phyloP scores from a whole-genome alignment of 495 filamentous ascomycete species.

The Poronia punctata region DNA sequence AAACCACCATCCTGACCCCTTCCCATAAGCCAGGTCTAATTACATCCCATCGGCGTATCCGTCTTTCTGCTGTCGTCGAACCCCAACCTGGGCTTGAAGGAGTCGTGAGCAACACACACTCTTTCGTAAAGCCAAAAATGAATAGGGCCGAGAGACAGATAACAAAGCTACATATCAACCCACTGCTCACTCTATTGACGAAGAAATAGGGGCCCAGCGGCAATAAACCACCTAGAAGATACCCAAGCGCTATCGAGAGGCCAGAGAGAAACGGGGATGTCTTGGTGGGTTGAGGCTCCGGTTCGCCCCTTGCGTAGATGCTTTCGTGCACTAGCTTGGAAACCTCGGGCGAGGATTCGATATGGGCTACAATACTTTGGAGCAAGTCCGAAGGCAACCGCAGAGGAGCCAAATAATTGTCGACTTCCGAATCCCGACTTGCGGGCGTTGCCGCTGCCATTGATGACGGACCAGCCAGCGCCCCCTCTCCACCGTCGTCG shows the following conservation, averaged over 20 bases:
- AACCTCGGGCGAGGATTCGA: slow-evolving; percentile 60
- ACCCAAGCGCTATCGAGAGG: slow-evolving; percentile 57
- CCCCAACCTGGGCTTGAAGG: slow-evolving; percentile 23
- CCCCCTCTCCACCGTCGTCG: neutral
- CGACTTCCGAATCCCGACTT: slow-evolving; percentile 9
- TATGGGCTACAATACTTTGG: slow-evolving; percentile 55
- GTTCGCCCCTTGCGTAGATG: slow-evolving; percentile 2
- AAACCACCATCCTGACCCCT: slow-evolving; percentile 58
- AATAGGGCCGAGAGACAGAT: slow-evolving; percentile 66
- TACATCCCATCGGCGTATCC: slow-evolving; percentile 18
- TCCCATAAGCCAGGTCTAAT: slow-evolving; percentile 23
- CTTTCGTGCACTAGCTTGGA: slow-evolving; percentile 9
- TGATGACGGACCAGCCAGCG: neutral
- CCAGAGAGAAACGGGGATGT: slow-evolving; percentile 31
- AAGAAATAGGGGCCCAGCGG: slow-evolving; percentile 75
- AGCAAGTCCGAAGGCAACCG: slow-evolving; percentile 62
- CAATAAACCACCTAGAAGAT: slow-evolving; percentile 66
- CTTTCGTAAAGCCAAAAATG: slow-evolving; percentile 67
- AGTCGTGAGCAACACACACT: slow-evolving; percentile 42
- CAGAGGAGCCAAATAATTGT: slow-evolving; percentile 27
- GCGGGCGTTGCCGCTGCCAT: no score
- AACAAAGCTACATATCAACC: slow-evolving; percentile 60
- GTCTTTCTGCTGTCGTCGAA: slow-evolving; percentile 16
- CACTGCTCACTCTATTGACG: slow-evolving; percentile 52
- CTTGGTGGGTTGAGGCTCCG: slow-evolving; percentile 2